A percentile compares a stretch with the other conserved stretches of the same genome.
Evolutionary conservation across 2,329 filamentous ascomycete genomes (phyloP).

Genomic region (Emergomyces pasteurianus): DNA sequence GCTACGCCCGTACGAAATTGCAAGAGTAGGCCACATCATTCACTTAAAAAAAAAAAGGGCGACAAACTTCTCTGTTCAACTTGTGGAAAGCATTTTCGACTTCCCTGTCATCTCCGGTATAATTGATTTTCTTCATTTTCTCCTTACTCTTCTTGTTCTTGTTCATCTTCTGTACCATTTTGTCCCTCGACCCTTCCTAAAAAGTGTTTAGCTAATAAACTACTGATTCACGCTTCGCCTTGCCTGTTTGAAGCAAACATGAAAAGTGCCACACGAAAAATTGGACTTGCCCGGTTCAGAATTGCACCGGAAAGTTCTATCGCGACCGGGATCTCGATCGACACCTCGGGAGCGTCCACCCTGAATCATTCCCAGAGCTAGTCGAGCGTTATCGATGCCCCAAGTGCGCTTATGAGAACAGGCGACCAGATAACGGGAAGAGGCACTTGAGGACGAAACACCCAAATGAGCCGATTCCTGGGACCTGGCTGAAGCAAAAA

Average conservation of each 20-base stretch:
- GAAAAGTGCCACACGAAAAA: neutral
- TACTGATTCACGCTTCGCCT: neutral
- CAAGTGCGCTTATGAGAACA: neutral
- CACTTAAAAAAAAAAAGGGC: neutral
- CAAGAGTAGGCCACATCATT: neutral
- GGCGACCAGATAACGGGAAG: neutral
- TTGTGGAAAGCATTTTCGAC: neutral
- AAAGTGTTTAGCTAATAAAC: neutral
- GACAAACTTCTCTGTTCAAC: neutral
- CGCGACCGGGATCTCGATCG: neutral
- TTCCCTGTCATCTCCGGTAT: neutral
- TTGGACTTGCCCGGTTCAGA: neutral
- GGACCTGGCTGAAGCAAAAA: neutral
- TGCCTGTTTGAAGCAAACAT: neutral
- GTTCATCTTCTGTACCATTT: neutral
- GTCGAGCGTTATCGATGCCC: neutral
- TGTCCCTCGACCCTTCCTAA: neutral
- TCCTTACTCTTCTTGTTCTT: no score
- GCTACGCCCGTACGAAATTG: neutral
- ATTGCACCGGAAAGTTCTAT: neutral
- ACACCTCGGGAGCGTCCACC: neutral
- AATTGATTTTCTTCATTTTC: no score
- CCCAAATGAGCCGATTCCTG: neutral
- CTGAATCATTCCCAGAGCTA: neutral
- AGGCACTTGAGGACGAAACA: neutral